Conservation (phyloP, 257 asterid genomes). For the Ehretia macrophylla region DNA sequence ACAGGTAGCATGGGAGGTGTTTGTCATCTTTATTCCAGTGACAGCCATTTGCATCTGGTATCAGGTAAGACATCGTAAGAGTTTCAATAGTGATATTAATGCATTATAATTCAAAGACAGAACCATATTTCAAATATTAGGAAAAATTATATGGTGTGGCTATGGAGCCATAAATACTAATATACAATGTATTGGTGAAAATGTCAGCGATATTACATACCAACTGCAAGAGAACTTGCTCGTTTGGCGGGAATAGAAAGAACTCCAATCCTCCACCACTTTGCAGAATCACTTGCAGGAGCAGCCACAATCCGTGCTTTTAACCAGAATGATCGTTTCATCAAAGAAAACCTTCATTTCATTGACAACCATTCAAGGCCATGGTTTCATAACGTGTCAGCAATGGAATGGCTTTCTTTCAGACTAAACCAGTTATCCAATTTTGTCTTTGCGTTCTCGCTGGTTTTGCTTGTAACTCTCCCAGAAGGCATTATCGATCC, state of each 20-base stretch:
- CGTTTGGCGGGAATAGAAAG: slow-evolving; percentile 85
- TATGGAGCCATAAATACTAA: background rate
- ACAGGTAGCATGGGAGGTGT: slow-evolving; percentile 97
- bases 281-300: slow-evolving; percentile 88
- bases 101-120: no score
- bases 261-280: slow-evolving; percentile 94
- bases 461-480: slow-evolving; percentile 72
- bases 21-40: slow-evolving; percentile 84
- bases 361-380: slow-evolving; percentile 85
- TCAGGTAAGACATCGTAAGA: no score
- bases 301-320: slow-evolving; percentile 92
- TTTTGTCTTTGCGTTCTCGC: slow-evolving; percentile 83
- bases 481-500: slow-evolving; percentile 93
- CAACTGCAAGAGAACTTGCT: slow-evolving; percentile 92
- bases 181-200: slow-evolving; percentile 1
- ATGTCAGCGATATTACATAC: slow-evolving; percentile 83
- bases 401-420: slow-evolving; percentile 95
- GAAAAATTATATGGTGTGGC: no score
- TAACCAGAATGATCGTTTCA: slow-evolving; percentile 64
- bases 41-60: slow-evolving; percentile 88
- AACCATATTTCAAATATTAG: no score
- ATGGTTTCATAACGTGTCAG: slow-evolving; percentile 86
- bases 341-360: slow-evolving; percentile 63
- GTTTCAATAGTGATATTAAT: no score
- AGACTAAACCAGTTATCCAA: slow-evolving; percentile 79